Evolutionary conservation across 1,284 basidiomycete species (phyloP).

Genomic region (Trametes polyzona): DNA sequence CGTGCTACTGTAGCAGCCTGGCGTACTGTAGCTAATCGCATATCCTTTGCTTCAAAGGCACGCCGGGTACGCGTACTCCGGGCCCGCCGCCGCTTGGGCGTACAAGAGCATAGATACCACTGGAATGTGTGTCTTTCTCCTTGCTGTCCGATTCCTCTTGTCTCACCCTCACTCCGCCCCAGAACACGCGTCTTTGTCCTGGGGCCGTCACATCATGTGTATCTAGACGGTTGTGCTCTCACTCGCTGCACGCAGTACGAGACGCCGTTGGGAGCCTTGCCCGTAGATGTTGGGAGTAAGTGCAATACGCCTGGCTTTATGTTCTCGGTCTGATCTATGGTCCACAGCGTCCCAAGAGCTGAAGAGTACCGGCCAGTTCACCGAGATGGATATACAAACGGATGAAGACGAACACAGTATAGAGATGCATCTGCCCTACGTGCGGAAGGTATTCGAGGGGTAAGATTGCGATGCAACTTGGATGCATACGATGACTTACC

Average conservation of each 20-base stretch:
- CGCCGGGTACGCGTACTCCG: conserved; percentile 96
- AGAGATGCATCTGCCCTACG: conserved; percentile 97
- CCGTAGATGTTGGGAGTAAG: conserved; percentile 80
- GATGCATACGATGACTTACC: not conserved
- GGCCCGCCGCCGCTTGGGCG: conserved; percentile 93
- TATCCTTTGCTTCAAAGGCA: conserved; percentile 61
- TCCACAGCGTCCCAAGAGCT: conserved; percentile 72
- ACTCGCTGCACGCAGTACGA: conserved; percentile 77
- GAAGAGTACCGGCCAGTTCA: conserved; percentile 70
- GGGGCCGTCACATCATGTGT: conserved; percentile 94
- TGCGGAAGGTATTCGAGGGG: conserved; percentile 87
- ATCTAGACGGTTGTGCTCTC: conserved; percentile 87
- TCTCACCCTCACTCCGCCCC: conserved; percentile 14
- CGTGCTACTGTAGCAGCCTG: not conserved
- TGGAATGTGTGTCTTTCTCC: conserved; percentile 67
- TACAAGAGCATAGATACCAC: conserved; percentile 87
- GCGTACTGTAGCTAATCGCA: conserved; percentile 10
- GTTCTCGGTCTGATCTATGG: not conserved
- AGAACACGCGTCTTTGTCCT: conserved; percentile 94
- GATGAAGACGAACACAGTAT: conserved; percentile 98
- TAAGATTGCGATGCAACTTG: conserved; percentile 36
- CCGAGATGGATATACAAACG: conserved; percentile 62
- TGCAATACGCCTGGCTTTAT: not conserved
- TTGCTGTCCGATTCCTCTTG: not conserved
- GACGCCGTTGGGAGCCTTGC: conserved; percentile 87